Evolutionary conservation across 2,329 filamentous ascomycete genomes (phyloP).

Genomic region (Cytospora piceae): DNA sequence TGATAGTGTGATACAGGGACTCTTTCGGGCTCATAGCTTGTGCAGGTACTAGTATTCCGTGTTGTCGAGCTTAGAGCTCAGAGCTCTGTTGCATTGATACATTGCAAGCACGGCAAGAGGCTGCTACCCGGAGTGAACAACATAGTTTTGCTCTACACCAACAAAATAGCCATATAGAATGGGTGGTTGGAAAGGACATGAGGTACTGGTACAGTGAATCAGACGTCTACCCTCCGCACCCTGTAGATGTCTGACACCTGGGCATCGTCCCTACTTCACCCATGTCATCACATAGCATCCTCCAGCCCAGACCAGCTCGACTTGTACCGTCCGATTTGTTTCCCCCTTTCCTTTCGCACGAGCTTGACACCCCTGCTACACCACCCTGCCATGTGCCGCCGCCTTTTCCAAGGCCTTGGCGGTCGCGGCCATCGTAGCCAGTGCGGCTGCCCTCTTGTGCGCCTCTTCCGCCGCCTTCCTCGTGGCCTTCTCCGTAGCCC

Average conservation of each 20-base stretch:
- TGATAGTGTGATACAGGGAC: too few relatives aligned
- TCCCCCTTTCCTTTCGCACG: neutral
- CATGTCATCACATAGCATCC: neutral
- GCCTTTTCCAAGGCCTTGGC: neutral
- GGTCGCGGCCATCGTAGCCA: neutral
- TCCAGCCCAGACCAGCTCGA: neutral
- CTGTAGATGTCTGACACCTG: neutral
- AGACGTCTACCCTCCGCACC: too few relatives aligned
- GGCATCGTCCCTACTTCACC: neutral
- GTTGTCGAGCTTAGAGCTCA: too few relatives aligned
- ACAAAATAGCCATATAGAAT: too few relatives aligned
- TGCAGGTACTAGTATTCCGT: too few relatives aligned
- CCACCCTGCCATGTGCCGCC: neutral
- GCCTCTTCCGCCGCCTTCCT: conserved; percentile 3
- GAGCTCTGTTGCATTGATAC: too few relatives aligned
- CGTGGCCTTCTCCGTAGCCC: neutral
- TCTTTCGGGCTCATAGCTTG: too few relatives aligned
- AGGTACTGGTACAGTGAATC: too few relatives aligned
- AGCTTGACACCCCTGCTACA: neutral
- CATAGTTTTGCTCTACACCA: too few relatives aligned
- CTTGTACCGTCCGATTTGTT: neutral
- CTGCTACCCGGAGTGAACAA: too few relatives aligned
- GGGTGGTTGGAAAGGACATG: too few relatives aligned
- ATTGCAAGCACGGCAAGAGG: too few relatives aligned
- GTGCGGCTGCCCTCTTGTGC: neutral